These are phyloP conservation scores for Dujonia santamariae DNA, from an alignment of 1,139 yeast genomes.

Conservation along the genomic window DNA sequence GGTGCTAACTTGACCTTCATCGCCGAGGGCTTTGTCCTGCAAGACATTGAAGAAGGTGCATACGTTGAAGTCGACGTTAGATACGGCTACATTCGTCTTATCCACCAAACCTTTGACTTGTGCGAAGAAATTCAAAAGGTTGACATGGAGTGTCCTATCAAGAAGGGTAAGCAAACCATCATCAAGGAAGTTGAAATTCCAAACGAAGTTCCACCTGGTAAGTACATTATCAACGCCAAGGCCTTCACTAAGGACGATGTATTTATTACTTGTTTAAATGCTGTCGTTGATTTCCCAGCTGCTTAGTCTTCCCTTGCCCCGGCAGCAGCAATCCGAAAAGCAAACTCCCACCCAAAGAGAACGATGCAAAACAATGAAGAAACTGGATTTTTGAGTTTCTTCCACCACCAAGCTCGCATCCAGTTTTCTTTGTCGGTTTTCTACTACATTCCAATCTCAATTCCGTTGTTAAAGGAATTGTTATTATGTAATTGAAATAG, in stretches of 20 bases:
- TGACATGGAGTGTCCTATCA: constrained; percentile 77
- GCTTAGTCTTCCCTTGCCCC: too few species aligned
- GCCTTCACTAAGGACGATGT: constrained; percentile 84
- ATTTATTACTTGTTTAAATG: constrained; percentile 81
- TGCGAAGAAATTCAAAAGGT: constrained; percentile 86
- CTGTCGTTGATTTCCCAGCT: constrained; percentile 63
- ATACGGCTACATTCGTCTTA: constrained; percentile 83
- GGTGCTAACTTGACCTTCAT: constrained; percentile 76
- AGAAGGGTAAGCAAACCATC: constrained; percentile 63
- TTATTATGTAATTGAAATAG: too few species aligned
- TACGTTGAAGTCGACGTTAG: constrained; percentile 92
- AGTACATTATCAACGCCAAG: constrained; percentile 78
- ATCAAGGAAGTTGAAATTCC: constrained; percentile 80
- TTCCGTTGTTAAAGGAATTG: too few species aligned
- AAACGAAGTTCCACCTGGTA: constrained; percentile 93
- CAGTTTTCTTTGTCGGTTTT: too few species aligned
- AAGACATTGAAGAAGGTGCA: constrained; percentile 71
- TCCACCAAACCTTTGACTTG: constrained; percentile 84
- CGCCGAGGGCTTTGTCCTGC: constrained; percentile 63
- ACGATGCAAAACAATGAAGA: too few species aligned
- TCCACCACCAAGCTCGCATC: too few species aligned
- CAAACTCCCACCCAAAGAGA: too few species aligned
- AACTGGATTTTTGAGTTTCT: too few species aligned
- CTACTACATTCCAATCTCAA: too few species aligned
- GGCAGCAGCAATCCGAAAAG: too few species aligned